Base-by-base conservation (phyloP, 805 yeast genomes). In the Cyberlindnera meyerae region DNA sequence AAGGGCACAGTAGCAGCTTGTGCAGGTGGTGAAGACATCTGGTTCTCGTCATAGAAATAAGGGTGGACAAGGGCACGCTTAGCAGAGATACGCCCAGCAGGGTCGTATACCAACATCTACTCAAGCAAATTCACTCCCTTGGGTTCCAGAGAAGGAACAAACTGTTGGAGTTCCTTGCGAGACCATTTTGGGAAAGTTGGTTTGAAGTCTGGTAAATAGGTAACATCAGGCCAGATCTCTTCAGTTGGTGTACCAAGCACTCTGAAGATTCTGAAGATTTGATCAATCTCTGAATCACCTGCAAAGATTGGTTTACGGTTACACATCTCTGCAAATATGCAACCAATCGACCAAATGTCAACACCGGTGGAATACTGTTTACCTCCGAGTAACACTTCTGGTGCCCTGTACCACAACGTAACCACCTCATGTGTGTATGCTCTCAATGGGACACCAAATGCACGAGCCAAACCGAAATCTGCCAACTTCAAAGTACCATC, bases 351-450 rank as follows among this genome's bases (percentile, higher is more conserved):
- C 98, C 98, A 93, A 83, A 93, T 88, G 60, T 93, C 98, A 35
- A 93, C 96, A 14, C 97, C 97, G 0, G 97, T 93, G 24, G 96
- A 86, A 61, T 93, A 93, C 55, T 93, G 97, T 49, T 94, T 85
- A 4, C 97, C 96, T 11, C 98, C 98, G 46, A 93, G 73, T 43
- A 93, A 67, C 38, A 93, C 86, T 63, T 93, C 98, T 4, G 98
- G 98, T 1, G 97, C 87, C 48, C 98, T 72, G 61, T 93, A 93
- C 98, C 98, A 93, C 49, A 93, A 67, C 0, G 98, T 93, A 33
- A 93, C 98, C 31, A 93, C 97, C 61, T 93, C 98, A 63, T 93
- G 97, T 11, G 98, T 90, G 57, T 90, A 93, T 2, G 96, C 95
- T 54, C 96, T 77, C 43, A 93, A 75, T 1, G 98, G 98, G 12